Percentiles rank a stretch among this genome's conserved stretches.
phyloP scores from a whole-genome alignment of 345 rosid species.

The Raphanus raphanistrum region DNA sequence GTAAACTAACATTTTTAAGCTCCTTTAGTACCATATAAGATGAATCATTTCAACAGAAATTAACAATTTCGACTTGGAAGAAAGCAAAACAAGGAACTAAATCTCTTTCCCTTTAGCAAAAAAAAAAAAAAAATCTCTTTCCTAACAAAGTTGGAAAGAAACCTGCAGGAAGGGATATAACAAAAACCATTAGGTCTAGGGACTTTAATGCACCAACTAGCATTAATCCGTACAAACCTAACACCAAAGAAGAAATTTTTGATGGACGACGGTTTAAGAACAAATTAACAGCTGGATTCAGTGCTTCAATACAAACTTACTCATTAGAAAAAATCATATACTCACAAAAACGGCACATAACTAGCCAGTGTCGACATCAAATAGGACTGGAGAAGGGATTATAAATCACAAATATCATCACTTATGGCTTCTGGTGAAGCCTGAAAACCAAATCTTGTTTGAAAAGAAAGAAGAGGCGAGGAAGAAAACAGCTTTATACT shows the following conservation, averaged over 20 bases:
- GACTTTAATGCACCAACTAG: conserved; percentile 17
- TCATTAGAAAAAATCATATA: background rate
- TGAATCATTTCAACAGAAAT: background rate
- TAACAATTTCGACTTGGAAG: background rate
- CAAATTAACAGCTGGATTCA: conserved; percentile 25
- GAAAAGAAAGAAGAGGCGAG: background rate
- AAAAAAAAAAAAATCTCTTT: background rate
- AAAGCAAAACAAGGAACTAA: conserved; percentile 7
- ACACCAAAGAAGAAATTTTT: conserved; percentile 25
- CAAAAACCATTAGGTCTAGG: conserved; percentile 22
- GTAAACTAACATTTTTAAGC: background rate
- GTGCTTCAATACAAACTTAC: conserved; percentile 16
- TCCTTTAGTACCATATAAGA: background rate
- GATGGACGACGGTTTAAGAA: conserved; percentile 17
- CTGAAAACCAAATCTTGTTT: conserved; percentile 10
- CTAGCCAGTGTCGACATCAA: conserved; percentile 14
- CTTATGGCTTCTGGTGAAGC: conserved; percentile 14
- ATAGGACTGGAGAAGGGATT: background rate
- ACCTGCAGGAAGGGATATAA: background rate
- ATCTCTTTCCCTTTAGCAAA: background rate
- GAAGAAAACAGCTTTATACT: background rate
- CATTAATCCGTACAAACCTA: conserved; percentile 36
- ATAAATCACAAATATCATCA: conserved; percentile 1
- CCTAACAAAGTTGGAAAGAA: background rate
- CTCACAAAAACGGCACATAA: conserved; percentile 4